Base-by-base conservation (phyloP, 768 basidiomycete species). In the Dioszegia crocea region DNA sequence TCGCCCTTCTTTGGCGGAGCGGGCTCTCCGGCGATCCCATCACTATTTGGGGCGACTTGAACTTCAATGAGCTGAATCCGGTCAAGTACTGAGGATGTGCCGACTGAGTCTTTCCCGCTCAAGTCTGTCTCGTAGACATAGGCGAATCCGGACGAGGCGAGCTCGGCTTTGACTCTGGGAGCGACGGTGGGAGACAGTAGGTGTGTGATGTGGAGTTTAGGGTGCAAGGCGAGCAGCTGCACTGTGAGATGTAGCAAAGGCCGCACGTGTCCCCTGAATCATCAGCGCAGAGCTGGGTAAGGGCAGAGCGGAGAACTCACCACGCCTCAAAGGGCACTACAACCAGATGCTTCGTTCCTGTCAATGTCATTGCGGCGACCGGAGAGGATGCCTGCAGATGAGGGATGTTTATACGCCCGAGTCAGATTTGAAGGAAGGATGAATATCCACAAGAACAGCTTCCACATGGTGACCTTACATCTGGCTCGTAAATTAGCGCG, bases 321-420 rank as follows among this genome's bases (percentile, higher is more conserved):
- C 63, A 64, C 39, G 60, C 60, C 29, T 33, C 56, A 6, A 29
- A 23, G 23, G 63, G 63, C 23, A 61, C 33, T 8, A 58, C 56
- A 14, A 33, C 33, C 8, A 33, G 6, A 14, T 33, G 33, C n/a
- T n/a, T n/a, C n/a, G n/a, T n/a, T n/a, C n/a, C n/a, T n/a, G n/a
- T n/a, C n/a, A n/a, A n/a, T n/a, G n/a, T n/a, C n/a, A n/a, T n/a
- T n/a, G n/a, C n/a, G n/a, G n/a, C n/a, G n/a, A n/a, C n/a, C n/a
- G n/a, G n/a, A n/a, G n/a, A n/a, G n/a, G n/a, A n/a, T n/a, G n/a
- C n/a, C n/a, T n/a, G n/a, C n/a, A n/a, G n/a, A n/a, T n/a, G n/a
- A n/a, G n/a, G n/a, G n/a, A n/a, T n/a, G n/a, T n/a, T n/a, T n/a
- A n/a, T n/a, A n/a, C n/a, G n/a, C n/a, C n/a, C n/a, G n/a, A n/a